Percentiles rank a stretch among this genome's conserved stretches.
phyloP scores from a whole-genome alignment of 345 rosid genomes.

The Populus ilicifolia region DNA sequence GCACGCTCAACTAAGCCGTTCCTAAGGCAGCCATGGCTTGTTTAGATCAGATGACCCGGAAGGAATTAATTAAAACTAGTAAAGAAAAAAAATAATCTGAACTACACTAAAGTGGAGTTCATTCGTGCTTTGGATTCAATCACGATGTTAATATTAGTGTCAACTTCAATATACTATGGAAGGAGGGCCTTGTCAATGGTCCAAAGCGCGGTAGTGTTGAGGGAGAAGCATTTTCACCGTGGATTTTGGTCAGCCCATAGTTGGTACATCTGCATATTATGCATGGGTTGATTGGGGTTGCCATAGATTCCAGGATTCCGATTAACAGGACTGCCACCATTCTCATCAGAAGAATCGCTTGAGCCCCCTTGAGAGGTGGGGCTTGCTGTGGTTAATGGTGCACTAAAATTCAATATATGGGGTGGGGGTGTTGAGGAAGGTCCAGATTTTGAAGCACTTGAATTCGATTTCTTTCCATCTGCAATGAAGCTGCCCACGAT shows the following conservation, averaged over 20 bases:
- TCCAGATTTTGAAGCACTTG: conserved; percentile 44
- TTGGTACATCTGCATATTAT: conserved; percentile 60
- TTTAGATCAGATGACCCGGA: neutral
- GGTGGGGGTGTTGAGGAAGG: conserved; percentile 43
- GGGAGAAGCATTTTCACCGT: conserved; percentile 5
- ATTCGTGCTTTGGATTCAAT: neutral
- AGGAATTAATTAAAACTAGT: neutral
- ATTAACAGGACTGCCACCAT: conserved; percentile 54
- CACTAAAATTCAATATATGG: conserved; percentile 58
- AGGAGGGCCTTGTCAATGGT: conserved; percentile 6
- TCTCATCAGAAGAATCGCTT: conserved; percentile 73
- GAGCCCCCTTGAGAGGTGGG: conserved; percentile 68
- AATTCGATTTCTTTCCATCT: conserved; percentile 50
- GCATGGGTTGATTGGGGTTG: conserved; percentile 41
- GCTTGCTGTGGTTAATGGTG: conserved; percentile 45
- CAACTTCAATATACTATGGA: conserved; percentile 15
- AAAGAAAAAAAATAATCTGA: neutral
- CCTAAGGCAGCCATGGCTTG: neutral
- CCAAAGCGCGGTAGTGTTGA: neutral
- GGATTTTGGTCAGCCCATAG: conserved; percentile 37
- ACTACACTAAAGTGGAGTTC: neutral
- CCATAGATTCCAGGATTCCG: conserved; percentile 36
- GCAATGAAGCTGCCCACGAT: conserved; percentile 85
- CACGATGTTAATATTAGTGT: conserved; percentile 20
- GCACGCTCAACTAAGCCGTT: neutral